Evolutionary conservation across 106 monocot species (phyloP).

Genomic region (Dioscorea alata): DNA sequence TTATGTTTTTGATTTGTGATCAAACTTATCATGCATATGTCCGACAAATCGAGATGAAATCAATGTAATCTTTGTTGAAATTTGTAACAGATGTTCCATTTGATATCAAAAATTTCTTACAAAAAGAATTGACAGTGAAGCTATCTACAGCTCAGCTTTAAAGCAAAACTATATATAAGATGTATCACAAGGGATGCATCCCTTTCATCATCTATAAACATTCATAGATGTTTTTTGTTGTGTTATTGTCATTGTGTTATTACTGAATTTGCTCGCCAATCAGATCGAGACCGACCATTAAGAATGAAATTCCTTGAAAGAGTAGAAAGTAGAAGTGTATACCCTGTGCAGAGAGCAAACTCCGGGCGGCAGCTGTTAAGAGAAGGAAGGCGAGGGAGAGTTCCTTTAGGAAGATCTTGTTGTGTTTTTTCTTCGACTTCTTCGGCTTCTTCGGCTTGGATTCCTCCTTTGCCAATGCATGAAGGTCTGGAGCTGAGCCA

Average conservation of each 20-base stretch:
- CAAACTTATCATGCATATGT: too few species aligned
- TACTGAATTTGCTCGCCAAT: constrained; percentile 83
- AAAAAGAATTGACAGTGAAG: constrained; percentile 39
- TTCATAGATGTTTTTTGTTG: too few species aligned
- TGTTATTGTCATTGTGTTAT: constrained; percentile 1
- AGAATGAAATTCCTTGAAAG: constrained; percentile 74
- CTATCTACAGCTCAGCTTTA: background rate
- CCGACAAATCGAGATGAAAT: background rate
- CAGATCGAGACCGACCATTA: constrained; percentile 69
- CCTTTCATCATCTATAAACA: background rate
- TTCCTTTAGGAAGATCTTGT: constrained; percentile 80
- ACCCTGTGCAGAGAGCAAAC: constrained; percentile 75
- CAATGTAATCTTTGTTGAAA: constrained; percentile 21
- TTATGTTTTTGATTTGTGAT: too few species aligned
- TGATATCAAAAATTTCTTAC: constrained; percentile 1
- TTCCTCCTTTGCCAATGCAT: constrained; percentile 34
- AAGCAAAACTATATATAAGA: too few species aligned
- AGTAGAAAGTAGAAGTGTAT: constrained; percentile 91
- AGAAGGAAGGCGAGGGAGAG: constrained; percentile 63
- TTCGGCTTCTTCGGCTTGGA: constrained; percentile 21
- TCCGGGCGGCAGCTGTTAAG: constrained; percentile 58
- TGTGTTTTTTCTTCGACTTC: constrained; percentile 66
- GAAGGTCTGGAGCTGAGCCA: constrained; percentile 49
- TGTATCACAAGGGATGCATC: background rate
- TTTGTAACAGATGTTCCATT: constrained; percentile 10